phyloP scores from a whole-genome alignment of 768 basidiomycete genomes.

The Cyclocybe aegerita region DNA sequence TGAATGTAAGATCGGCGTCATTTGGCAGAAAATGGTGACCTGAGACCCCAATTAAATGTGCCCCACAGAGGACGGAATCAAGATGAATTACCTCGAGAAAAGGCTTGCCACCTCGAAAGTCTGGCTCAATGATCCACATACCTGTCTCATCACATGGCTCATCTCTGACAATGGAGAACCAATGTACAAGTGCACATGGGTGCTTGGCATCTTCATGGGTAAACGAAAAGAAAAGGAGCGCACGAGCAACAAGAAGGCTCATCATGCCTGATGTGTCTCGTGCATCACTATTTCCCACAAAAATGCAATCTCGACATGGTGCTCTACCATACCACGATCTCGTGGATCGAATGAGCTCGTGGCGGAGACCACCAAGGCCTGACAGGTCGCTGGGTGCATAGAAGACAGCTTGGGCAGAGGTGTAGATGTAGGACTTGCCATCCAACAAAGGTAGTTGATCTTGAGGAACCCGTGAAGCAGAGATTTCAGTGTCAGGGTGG shows the following conservation, averaged over 20 bases:
- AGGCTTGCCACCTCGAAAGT: background rate
- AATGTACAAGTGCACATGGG: slow-evolving; percentile 23
- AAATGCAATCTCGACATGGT: no score
- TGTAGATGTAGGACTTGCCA: slow-evolving; percentile 20
- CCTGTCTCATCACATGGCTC: slow-evolving; percentile 25
- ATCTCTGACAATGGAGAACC: slow-evolving; percentile 17
- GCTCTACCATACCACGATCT: slow-evolving; percentile 18
- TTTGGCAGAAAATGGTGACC: background rate
- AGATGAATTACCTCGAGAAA: background rate
- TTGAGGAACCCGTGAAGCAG: slow-evolving; percentile 4
- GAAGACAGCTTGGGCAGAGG: slow-evolving; percentile 24
- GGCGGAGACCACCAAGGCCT: slow-evolving; percentile 25
- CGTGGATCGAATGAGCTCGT: slow-evolving; percentile 24
- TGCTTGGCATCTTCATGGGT: background rate
- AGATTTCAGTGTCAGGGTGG: slow-evolving; percentile 4
- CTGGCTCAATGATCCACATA: slow-evolving; percentile 27
- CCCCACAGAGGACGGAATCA: background rate
- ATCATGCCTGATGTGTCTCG: slow-evolving; percentile 12
- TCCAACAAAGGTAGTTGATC: slow-evolving; percentile 12
- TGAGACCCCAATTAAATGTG: background rate
- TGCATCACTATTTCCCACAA: no score
- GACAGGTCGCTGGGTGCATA: slow-evolving; percentile 28
- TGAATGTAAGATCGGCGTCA: background rate
- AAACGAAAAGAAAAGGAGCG: slow-evolving; percentile 26
- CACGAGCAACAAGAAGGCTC: slow-evolving; percentile 20